Base-by-base conservation (phyloP, 75 land plant species). In the Pinus albicaulis region DNA sequence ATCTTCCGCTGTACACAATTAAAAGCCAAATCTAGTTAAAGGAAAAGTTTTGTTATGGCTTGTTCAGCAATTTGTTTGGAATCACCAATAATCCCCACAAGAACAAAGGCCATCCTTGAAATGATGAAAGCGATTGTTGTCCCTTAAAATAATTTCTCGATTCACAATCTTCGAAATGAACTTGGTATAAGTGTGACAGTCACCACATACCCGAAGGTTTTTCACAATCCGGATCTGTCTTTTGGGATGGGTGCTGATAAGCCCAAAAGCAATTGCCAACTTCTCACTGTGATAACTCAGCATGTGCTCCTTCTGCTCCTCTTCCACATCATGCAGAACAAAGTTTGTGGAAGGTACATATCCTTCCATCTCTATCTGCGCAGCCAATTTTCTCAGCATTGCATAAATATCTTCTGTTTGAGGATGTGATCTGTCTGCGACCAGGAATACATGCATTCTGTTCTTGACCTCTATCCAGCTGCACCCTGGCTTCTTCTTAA, bases 211-310 rank as follows among this genome's bases (percentile, higher is more conserved):
- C 2, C 71, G 44, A 15, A 84, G 72, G 23, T 84, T 84, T 64
- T 84, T 84, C 56, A 80, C 72, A 4, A 83, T 82, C 72, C 36
- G 53, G 53, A 48, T 48, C 11, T 10, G 53, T 48, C 12, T 48
- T 11, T 48, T 48, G 11, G 53, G 53, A 2, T 44, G 28, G 2
- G 85, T 79, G 74, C 68, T 76, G 28, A 83, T 48, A 20, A 83
- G 77, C 28, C 82, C 85, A 53, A 83, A 76, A 57, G 82, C 73
- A 23, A 83, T 76, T 22, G 85, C 85, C 73, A 79, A 66, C 74
- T 61, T 79, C 82, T 83, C 82, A 38, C 82, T 75, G 58, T 83
- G 85, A 53, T 73, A 71, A 16, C 26, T 62, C 15, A 82, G 72
- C 3, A 71, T 69, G 28, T 73, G 25, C 61, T 78, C 80, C 71